Evolutionary conservation across 2,329 filamentous ascomycete species (phyloP).

Genomic region (Gyromitra esculenta): DNA sequence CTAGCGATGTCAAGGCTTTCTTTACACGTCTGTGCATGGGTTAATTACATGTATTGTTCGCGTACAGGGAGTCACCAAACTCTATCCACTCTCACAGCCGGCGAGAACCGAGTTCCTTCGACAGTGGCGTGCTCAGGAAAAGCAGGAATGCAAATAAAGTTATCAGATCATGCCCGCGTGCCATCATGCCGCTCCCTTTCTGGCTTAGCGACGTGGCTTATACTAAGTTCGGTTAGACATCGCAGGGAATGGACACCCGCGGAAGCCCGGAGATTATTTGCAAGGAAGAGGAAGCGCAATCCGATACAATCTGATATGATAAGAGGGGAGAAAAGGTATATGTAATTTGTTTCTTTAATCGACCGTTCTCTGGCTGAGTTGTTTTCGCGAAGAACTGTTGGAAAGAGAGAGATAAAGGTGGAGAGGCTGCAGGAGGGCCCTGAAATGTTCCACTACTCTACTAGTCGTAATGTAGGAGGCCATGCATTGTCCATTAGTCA

Average conservation of each 20-base stretch:
- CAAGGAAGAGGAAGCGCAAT: constrained; percentile 17
- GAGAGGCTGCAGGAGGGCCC: neutral
- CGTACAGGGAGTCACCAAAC: neutral
- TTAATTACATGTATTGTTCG: neutral
- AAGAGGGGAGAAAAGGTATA: constrained; percentile 1
- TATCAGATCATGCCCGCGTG: constrained; percentile 41
- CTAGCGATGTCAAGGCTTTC: too few relatives aligned
- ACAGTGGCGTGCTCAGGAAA: constrained; percentile 18
- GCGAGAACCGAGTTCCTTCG: neutral
- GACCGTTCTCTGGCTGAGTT: neutral
- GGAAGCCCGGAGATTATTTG: constrained; percentile 33
- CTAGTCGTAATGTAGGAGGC: constrained; percentile 8
- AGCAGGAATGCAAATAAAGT: constrained; percentile 46
- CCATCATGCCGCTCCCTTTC: neutral
- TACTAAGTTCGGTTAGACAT: neutral
- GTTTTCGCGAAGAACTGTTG: neutral
- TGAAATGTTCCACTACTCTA: neutral
- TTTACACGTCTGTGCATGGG: too few relatives aligned
- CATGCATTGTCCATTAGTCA: neutral
- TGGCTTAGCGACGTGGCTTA: neutral
- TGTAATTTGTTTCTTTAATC: constrained; percentile 7
- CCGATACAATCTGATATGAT: constrained; percentile 32
- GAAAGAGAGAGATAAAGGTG: neutral
- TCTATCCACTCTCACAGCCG: neutral
- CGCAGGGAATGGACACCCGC: constrained; percentile 3